Base-by-base conservation (phyloP, 768 basidiomycete species). In the Antrodiella citrinella region DNA sequence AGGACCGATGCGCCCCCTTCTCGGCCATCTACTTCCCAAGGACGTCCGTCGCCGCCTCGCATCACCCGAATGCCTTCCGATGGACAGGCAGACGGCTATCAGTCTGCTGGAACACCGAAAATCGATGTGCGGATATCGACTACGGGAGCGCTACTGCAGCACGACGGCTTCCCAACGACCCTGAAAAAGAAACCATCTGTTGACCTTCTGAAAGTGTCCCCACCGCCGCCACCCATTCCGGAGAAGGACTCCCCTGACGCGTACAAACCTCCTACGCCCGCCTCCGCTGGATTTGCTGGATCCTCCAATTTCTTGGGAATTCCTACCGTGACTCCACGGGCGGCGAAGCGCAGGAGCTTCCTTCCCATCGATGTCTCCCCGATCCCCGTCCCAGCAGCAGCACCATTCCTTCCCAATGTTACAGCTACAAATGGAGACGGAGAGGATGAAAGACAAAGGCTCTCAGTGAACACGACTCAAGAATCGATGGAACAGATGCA, bases 261-360 rank as follows among this genome's bases (percentile, higher is more conserved):
- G 3, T 20, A 26, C 4, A 20, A 40, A 26, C 43, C 49, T 19
- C 39, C 45, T 11, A 35, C 48, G 41, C 39, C 38, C 38, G 40
- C 38, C 26, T 42, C 50, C 20, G 44, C 52, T 39, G 30, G 54
- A 5, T 52, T 57, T 4, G 47, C 51, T 26, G 26, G 56, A 18
- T 24, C 53, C 25, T 51, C 53, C 7, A 54, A 57, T 19, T 57
- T 49, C 54, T 69, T 76, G 48, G 69, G 81, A 23, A 62, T 62
- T 22, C 73, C 80, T 24, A 60, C 66, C 39, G 72, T 74, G 23
- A 75, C 72, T 11, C 65, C 75, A 19, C 74, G 81, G 48, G 60
- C 81, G 23, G 72, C 75, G 11, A 92, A 85, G 67, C 80, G 94
- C 35, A 75, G 90, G 60, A 94, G 91, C 62, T 98, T 95, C 74